Base-by-base conservation (phyloP, 768 basidiomycete species). In the Pleurotus platypus region DNA sequence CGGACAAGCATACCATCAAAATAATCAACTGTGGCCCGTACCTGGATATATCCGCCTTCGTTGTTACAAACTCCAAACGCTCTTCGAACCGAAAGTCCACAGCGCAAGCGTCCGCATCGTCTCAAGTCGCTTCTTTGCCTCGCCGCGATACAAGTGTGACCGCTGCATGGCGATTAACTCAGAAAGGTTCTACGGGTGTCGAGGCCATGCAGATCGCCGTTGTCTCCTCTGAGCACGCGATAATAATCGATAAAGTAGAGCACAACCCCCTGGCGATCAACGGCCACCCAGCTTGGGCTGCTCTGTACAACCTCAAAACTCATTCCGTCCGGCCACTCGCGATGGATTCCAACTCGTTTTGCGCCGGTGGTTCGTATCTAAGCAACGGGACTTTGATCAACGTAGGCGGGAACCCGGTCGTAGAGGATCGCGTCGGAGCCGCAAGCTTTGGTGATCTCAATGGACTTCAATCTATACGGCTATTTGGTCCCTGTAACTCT, bases 231-330 rank as follows among this genome's bases (percentile, higher is more conserved):
- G 82, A 80, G 7, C 88, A 89, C 62, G 89, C 83, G 13, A 69
- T 92, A 60, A 77, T 93, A 49, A 67, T 93, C 39, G 90, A 93
- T 78, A 92, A 92, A 69, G 90, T 91, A 22, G 90, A 91, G 66
- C 89, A 92, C 69, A 92, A 93, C 64, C 90, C 90, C 30, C 71
- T 91, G 49, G 80, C 82, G 1, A 75, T 91, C 65, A 70, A 80
- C 60, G 86, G 86, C 0, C 90, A 90, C 64, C 90, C 90, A 13
- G 89, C 90, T 11, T 93, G 91, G 90, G 88, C 78, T 0, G 86
- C 86, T 6, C 68, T 93, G 16, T 92, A 86, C 68, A 83, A 90
- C 66, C 72, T 93, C 45, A 64, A 80, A 26, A 85, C 84, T 9
- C 81, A 89, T 63, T 75, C 76, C 4, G 72, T 88, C 60, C 81